phyloP scores from a whole-genome alignment of 306 rosid genomes.

The Myrica gale region DNA sequence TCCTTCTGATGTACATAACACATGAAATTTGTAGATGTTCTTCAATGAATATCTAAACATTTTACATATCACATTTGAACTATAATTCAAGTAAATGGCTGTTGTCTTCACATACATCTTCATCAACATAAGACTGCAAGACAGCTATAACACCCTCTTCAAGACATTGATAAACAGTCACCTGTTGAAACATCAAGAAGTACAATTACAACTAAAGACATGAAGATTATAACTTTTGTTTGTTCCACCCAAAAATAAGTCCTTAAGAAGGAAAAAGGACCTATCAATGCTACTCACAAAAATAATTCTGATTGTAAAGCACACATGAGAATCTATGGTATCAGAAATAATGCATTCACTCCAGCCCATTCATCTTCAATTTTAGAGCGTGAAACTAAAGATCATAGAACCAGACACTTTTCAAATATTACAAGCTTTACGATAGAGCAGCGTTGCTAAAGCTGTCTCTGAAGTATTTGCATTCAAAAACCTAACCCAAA shows the following conservation, averaged over 20 bases:
- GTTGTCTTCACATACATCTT: conserved; percentile 61
- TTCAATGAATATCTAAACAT: conserved; percentile 7
- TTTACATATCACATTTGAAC: background rate
- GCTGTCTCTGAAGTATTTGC: background rate
- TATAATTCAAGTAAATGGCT: conserved; percentile 1
- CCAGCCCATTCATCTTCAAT: background rate
- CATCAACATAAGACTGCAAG: conserved; percentile 90
- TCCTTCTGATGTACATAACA: conserved; percentile 87
- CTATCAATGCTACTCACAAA: background rate
- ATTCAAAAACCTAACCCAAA: too few relatives aligned
- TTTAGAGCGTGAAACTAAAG: background rate
- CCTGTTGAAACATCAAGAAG: conserved; percentile 40
- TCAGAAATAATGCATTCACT: background rate
- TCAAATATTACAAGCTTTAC: background rate
- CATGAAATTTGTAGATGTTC: conserved; percentile 28
- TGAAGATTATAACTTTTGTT: background rate
- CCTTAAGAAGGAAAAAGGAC: background rate
- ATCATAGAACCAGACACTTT: background rate
- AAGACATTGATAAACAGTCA: conserved; percentile 74
- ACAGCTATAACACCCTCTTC: conserved; percentile 84
- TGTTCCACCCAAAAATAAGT: background rate
- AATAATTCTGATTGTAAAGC: background rate
- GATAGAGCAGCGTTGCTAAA: background rate
- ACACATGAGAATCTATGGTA: background rate
- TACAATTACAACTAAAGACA: background rate